Evolutionary conservation across 768 basidiomycete genomes (phyloP), one percentile per base, ranked within the genome.

Genomic region (Cantharellus anzutake): DNA sequence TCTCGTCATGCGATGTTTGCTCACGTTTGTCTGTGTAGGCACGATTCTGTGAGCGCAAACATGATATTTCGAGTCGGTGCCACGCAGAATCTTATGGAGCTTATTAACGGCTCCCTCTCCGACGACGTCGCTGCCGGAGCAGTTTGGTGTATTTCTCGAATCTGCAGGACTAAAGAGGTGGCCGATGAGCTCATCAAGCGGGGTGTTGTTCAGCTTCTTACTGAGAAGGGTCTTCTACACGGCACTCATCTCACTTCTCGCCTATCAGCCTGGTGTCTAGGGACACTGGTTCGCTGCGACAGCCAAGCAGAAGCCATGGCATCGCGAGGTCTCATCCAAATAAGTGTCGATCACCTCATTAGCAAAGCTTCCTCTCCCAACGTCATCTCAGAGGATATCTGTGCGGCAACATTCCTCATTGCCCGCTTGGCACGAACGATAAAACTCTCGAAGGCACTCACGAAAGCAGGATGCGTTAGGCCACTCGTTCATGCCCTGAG

Each of bases 21-120:
- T 41, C 29, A 39, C 42, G 11, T 38, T 7, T 39, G 16, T 50
- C n/a, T 5, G 1, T 1, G 2, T n/a, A 61, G 61, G 2, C 58
- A 60, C 41, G 61, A 61, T 20, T 51, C 61, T 5, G 37, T 61
- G 29, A 61, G 34, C 50, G 59, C 61, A 53, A 61, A 61, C 41
- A 58, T 56, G 5, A 61, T 61, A 35, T 59, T 61, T 56, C 61
- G 61, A 7, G 57, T 42, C 16, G 57, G 51, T 38, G 57, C 61
- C 5, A 40, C 57, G 0, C 29, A 57, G 35, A 61, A 44, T 3
- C 51, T 61, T n/a, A 34, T 60, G 39, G 61, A 61, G 38, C 52
- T 61, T 42, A 41, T 61, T 35, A 56, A 61, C 51, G 52, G 40
- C 3, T 48, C 44, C 11, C 29, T 48, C 11, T 48, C 44, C 44